Evolutionary conservation across 345 rosid genomes (phyloP).

Genomic region (Rhodomyrtus tomentosa): DNA sequence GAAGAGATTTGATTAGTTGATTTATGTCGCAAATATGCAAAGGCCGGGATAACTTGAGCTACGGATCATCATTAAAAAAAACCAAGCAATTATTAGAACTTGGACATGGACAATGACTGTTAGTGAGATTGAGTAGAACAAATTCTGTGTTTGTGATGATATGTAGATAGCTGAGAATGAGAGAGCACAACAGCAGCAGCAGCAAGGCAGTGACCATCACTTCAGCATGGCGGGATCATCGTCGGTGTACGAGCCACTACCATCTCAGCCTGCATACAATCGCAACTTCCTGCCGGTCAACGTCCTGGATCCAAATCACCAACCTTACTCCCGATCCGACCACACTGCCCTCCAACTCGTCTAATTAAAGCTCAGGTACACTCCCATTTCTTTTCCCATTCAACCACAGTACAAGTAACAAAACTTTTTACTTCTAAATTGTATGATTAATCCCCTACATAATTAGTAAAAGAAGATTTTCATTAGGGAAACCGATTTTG

Average conservation of each 20-base stretch:
- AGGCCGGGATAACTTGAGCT: background rate
- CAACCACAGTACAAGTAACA: background rate
- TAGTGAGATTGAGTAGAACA: background rate
- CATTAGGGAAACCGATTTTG: background rate
- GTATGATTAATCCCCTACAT: background rate
- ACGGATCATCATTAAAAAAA: background rate
- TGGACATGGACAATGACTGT: background rate
- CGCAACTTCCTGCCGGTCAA: slow-evolving; percentile 50
- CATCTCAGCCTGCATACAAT: slow-evolving; percentile 35
- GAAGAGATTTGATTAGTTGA: background rate
- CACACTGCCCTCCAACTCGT: slow-evolving; percentile 72
- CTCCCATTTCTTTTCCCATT: background rate
- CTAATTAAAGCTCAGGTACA: slow-evolving; percentile 12
- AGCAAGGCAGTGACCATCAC: background rate
- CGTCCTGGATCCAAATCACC: slow-evolving; percentile 46
- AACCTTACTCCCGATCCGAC: slow-evolving; percentile 32
- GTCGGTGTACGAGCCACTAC: slow-evolving; percentile 23
- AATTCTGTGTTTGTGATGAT: background rate
- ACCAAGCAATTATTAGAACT: background rate
- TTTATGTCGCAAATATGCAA: background rate
- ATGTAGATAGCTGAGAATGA: slow-evolving; percentile 56
- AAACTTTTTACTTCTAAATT: background rate
- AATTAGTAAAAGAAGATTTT: background rate
- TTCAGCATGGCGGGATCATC: slow-evolving; percentile 11
- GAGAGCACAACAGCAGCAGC: slow-evolving; percentile 27